Base-by-base conservation (phyloP, 768 basidiomycete species). In the Xerocomellus intermedius region DNA sequence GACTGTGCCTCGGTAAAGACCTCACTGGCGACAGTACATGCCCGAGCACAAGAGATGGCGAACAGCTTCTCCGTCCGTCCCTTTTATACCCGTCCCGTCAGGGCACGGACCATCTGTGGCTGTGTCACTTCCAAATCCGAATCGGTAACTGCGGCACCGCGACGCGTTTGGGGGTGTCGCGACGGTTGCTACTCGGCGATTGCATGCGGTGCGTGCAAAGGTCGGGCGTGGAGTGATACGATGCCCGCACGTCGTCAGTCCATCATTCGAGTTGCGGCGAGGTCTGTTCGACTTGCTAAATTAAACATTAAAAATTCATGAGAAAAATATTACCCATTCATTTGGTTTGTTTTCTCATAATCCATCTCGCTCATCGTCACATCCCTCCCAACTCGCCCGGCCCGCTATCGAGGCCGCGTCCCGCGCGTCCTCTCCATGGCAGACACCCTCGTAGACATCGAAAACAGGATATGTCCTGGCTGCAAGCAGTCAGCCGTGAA, bases 21-120 rank as follows among this genome's bases (percentile, higher is more conserved):
- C 87, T 92, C 90, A 91, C 89, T 88, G 85, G 84, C 86, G 87
- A 89, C 86, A 88, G 87, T 89, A 85, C 88, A 84, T 87, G 86
- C 88, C 88, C 89, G 87, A 90, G 88, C 88, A 91, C 89, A 92
- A 92, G 87, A 87, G 86, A 86, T 86, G 64, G 64, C 64, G 76
- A 78, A 2, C 14, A 4, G 1, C 30, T 1, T 10, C 8, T n/a
- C 6, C 33, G 4, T 4, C 6, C 33, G 33, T 4, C 37, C 42
- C 14, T 21, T 54, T 48, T 54, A 64, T 64, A 64, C 50, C 47
- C 22, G 0, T 0, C 7, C 0, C 1, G 0, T 2, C 24, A 4
- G 53, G n/a, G 53, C 63, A 64, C 63, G 63, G 63, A 64, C 63
- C 63, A 64, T 30, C 5, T 52, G 55, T 57, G 57, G 53, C 56